Percentiles rank a stretch among this genome's conserved stretches.
phyloP scores from a whole-genome alignment of 441 rosid genomes.

The Flueggea neowawraea region DNA sequence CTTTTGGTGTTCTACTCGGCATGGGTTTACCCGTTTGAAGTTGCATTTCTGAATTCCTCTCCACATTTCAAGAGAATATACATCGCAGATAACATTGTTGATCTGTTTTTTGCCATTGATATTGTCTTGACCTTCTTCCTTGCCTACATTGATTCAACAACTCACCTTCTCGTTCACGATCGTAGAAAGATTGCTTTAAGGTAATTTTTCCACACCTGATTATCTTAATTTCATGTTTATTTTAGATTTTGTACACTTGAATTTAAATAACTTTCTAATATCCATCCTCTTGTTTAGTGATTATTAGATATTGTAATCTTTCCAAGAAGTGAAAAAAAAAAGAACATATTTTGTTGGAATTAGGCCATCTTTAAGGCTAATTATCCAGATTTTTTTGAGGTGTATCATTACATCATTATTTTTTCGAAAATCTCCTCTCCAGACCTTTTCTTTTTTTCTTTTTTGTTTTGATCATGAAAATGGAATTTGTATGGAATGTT shows the following conservation, averaged over 20 bases:
- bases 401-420: too few relatives aligned
- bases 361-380: too few relatives aligned
- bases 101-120: conserved; percentile 43
- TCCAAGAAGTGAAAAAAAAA: too few relatives aligned
- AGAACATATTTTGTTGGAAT: too few relatives aligned
- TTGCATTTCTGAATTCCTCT: conserved; percentile 56
- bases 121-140: conserved; percentile 43
- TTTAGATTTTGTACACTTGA: not conserved
- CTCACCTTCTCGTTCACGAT: conserved; percentile 30
- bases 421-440: too few relatives aligned
- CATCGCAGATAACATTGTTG: conserved; percentile 59
- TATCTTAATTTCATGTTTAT: not conserved
- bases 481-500: too few relatives aligned
- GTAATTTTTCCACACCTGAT: conserved; percentile 23
- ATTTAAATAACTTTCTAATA: too few relatives aligned
- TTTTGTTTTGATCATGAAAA: too few relatives aligned
- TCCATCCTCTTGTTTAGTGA: too few relatives aligned
- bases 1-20: conserved; percentile 80
- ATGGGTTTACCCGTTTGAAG: conserved; percentile 91
- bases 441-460: too few relatives aligned
- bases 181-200: conserved; percentile 34
- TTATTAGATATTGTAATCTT: too few relatives aligned
- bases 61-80: conserved; percentile 43
- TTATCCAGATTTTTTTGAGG: too few relatives aligned
- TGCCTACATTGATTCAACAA: conserved; percentile 34